Evolutionary conservation across 73 alveolate species (phyloP).

Genomic region (Paramecium biaurelia): DNA sequence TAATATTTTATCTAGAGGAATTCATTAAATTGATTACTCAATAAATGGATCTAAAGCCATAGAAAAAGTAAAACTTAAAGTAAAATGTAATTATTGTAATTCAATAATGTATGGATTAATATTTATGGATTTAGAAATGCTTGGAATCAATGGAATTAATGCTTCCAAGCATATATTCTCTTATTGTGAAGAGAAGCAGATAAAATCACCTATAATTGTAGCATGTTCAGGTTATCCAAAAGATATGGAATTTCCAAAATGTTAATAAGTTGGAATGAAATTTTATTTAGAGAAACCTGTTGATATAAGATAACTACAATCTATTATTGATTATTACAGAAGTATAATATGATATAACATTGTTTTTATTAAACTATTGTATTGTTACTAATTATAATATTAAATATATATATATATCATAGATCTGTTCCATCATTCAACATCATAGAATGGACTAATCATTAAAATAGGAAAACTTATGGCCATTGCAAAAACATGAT

Average conservation of each 20-base stretch:
- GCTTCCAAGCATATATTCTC: not conserved
- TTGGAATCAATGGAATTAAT: not conserved
- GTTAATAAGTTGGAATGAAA: not conserved
- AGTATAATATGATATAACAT: not conserved
- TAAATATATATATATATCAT: not conserved
- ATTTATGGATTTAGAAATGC: conserved; percentile 53
- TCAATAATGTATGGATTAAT: not conserved
- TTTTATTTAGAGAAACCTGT: not conserved
- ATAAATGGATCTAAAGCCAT: not conserved
- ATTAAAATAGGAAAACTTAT: not conserved
- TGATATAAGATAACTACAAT: not conserved
- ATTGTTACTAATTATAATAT: not conserved
- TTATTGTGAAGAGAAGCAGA: not conserved
- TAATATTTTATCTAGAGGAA: not conserved
- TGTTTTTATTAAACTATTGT: not conserved
- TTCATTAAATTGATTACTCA: not conserved
- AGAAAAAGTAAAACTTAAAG: not conserved
- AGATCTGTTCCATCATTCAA: not conserved
- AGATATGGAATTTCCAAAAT: not conserved
- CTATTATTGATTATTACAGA: not conserved
- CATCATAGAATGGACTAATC: not conserved
- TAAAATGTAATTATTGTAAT: not conserved
- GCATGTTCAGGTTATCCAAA: not conserved
- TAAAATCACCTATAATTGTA: not conserved
- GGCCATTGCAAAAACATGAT: not conserved